Base-by-base conservation (phyloP, 345 rosid genomes). In the Hibiscus trionum region DNA sequence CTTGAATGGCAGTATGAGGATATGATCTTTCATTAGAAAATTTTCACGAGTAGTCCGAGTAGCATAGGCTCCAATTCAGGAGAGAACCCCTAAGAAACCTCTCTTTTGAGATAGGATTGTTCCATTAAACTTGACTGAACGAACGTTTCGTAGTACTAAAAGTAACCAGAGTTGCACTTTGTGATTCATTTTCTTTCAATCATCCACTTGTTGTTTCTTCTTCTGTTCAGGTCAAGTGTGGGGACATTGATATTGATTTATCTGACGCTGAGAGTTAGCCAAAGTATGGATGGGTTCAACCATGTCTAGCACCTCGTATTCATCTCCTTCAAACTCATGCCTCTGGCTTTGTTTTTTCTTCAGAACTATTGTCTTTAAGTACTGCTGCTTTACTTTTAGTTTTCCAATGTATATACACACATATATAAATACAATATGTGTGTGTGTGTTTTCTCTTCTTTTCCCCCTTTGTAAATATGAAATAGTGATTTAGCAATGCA, bases 191-290 rank as follows among this genome's bases (percentile, higher is more conserved):
- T 14, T 50, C 5, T 56, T 19, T 56, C 14, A n/a, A 33, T 33
- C 21, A 9, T 15, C 11, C 9, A n/a, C 33, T 52, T 62, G 21
- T 26, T 14, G 44, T 31, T 24, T 33, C 47, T 19, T 50, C n/a
- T 79, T 66, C 29, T 26, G 56, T 75, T 79, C 90, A 91, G 97
- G 88, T 93, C 97, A 69, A 91, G 91, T 76, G 78, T 91, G 69
- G 98, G 98, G 42, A 87, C 98, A 10, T 76, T 91, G 86, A 82
- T 91, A 70, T 81, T 93, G 81, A 93, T 93, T 64, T 93, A 85
- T 78, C 82, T 91, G 78, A 91, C 98, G 27, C 79, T 93, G 76
- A 83, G 88, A 83, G 97, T 89, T 52, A 81, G 86, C 75, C 94
- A 83, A 74, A 69, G 76, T 11, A 84, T 78, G 19, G 88, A 84